phyloP scores from a whole-genome alignment of 192 early-diverging fungal species.

The Coemansia sp. region DNA sequence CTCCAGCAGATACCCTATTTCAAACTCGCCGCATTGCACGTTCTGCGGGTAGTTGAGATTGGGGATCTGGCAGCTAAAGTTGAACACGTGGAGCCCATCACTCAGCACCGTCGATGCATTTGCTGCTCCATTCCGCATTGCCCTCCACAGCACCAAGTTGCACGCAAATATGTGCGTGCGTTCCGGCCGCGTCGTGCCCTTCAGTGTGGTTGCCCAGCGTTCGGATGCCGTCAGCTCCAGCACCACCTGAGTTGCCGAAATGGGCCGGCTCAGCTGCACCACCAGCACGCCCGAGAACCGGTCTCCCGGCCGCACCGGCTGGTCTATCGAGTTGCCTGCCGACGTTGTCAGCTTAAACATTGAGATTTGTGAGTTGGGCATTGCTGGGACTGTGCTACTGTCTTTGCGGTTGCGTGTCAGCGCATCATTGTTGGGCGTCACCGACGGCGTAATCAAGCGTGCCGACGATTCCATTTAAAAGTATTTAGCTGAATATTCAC shows the following conservation, averaged over 20 bases:
- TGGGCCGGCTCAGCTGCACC: constrained; percentile 37
- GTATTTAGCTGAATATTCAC: background rate
- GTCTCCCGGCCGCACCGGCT: constrained; percentile 44
- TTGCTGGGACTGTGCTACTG: constrained; percentile 11
- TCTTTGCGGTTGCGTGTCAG: constrained; percentile 22
- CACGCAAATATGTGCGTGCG: constrained; percentile 20
- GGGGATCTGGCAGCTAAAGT: constrained; percentile 48
- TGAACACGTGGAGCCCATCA: constrained; percentile 50
- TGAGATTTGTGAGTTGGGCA: constrained; percentile 25
- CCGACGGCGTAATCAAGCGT: constrained; percentile 4
- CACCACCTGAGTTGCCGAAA: constrained; percentile 41
- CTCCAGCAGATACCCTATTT: constrained; percentile 27
- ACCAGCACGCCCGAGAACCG: constrained; percentile 45
- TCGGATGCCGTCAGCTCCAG: constrained; percentile 32
- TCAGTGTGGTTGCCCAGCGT: constrained; percentile 20
- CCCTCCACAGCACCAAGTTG: constrained; percentile 37
- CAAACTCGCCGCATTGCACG: constrained; percentile 25
- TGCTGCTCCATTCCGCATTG: constrained; percentile 30
- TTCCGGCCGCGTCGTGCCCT: constrained; percentile 10
- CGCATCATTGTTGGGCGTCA: background rate
- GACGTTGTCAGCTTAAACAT: constrained; percentile 47
- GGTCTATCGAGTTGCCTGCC: constrained; percentile 40
- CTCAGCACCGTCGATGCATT: constrained; percentile 46
- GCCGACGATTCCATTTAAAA: constrained; percentile 11
- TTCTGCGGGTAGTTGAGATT: constrained; percentile 51